These are phyloP conservation scores for Coemansia sp. DNA, from an alignment of 192 early-diverging fungal species.

Conservation along the genomic window DNA sequence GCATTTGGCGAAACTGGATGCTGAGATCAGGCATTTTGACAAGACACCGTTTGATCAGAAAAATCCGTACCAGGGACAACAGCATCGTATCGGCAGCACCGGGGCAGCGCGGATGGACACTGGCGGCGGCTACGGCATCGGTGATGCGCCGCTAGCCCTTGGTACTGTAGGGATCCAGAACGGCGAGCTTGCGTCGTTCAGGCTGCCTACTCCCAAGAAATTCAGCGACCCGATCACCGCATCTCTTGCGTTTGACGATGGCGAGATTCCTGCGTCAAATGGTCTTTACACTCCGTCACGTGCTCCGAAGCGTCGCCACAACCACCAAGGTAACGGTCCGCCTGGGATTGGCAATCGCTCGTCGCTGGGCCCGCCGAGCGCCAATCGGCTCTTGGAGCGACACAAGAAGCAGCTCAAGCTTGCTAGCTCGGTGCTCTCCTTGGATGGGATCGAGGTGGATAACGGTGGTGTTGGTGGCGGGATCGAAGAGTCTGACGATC, in stretches of 20 bases:
- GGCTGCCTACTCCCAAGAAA: constrained; percentile 35
- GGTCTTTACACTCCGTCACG: constrained; percentile 47
- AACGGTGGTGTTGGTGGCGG: constrained; percentile 18
- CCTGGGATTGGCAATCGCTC: background rate
- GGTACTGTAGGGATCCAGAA: constrained; percentile 34
- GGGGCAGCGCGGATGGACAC: background rate
- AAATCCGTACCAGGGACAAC: background rate
- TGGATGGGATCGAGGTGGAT: constrained; percentile 50
- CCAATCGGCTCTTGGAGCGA: constrained; percentile 10
- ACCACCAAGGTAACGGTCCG: background rate
- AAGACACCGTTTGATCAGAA: constrained; percentile 25
- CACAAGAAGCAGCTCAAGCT: constrained; percentile 52
- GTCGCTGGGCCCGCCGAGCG: background rate
- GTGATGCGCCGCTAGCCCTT: background rate
- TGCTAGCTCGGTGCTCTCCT: constrained; percentile 35
- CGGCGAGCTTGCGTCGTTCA: constrained; percentile 37
- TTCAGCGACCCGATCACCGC: constrained; percentile 28
- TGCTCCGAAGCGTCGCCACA: constrained; percentile 35
- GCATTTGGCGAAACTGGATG: constrained; percentile 43
- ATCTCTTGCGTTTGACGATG: constrained; percentile 19
- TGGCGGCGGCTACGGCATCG: background rate
- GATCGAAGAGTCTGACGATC: constrained; percentile 58
- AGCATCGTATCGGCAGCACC: constrained; percentile 1
- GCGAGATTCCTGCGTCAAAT: constrained; percentile 11
- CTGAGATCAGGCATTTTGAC: constrained; percentile 51